phyloP scores from a whole-genome alignment of 257 asterid genomes.

The Prunella vulgaris region DNA sequence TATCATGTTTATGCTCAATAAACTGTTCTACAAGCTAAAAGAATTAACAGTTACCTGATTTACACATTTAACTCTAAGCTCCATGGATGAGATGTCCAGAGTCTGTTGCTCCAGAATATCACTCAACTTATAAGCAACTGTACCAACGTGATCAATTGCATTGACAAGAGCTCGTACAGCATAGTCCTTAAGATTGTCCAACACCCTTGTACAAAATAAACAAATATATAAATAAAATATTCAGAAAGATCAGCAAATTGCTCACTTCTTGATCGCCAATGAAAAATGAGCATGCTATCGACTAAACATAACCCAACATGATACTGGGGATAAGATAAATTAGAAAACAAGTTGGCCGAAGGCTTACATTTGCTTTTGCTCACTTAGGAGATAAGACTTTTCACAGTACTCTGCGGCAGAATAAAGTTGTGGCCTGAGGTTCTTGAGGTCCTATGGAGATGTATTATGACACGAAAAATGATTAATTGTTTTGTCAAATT shows the following conservation, averaged over 20 bases:
- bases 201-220: slow-evolving; percentile 52
- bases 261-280: background rate
- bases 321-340: background rate
- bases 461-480: slow-evolving; percentile 17
- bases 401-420: slow-evolving; percentile 97
- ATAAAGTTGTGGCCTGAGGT: slow-evolving; percentile 88
- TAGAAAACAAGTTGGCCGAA: slow-evolving; percentile 6
- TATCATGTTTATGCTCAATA: slow-evolving; percentile 3
- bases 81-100: slow-evolving; percentile 60
- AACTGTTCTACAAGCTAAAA: slow-evolving; percentile 8
- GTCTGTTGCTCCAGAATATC: slow-evolving; percentile 83
- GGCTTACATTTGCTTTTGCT: slow-evolving; percentile 84
- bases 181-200: slow-evolving; percentile 91
- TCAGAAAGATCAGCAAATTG: background rate
- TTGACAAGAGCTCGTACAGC: slow-evolving; percentile 91
- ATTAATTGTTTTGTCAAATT: background rate
- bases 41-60: slow-evolving; percentile 52
- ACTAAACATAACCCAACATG: slow-evolving; percentile 5
- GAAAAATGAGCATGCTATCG: background rate
- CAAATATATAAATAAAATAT: slow-evolving; percentile 7
- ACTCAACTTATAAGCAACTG: slow-evolving; percentile 93
- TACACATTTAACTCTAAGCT: slow-evolving; percentile 59
- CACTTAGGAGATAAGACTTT: slow-evolving; percentile 78
- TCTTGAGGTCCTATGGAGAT: slow-evolving; percentile 75
- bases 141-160: slow-evolving; percentile 98